A percentile compares a stretch with the other conserved stretches of the same genome.
Conservation (phyloP, 2,329 filamentous ascomycete species). For the Fusarium nanum region DNA sequence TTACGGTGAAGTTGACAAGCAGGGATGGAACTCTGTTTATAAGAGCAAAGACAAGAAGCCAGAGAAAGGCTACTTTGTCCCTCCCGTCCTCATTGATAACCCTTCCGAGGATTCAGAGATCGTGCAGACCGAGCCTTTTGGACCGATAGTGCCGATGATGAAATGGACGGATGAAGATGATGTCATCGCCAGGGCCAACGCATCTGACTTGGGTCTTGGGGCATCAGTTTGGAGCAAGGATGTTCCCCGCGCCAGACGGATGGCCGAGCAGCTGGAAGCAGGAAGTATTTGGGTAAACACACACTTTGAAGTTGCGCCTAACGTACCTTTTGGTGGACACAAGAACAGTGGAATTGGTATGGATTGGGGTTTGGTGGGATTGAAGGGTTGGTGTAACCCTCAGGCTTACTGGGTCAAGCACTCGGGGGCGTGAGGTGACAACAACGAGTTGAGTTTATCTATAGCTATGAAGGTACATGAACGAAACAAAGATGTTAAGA, state of each 20-base stretch:
- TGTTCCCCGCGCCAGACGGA: conserved; percentile 59
- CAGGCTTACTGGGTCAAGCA: conserved; percentile 15
- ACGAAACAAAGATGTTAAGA: neutral
- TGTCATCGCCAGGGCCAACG: conserved; percentile 67
- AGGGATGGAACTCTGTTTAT: conserved; percentile 55
- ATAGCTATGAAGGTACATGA: neutral
- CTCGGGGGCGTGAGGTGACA: neutral
- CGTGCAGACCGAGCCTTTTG: conserved; percentile 65
- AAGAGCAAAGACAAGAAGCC: conserved; percentile 37
- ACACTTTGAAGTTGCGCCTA: conserved; percentile 54
- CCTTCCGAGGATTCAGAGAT: conserved; percentile 67
- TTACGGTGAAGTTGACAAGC: conserved; percentile 61
- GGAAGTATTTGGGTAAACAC: conserved; percentile 72
- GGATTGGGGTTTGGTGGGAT: conserved; percentile 54
- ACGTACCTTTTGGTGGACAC: conserved; percentile 61
- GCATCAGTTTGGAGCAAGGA: conserved; percentile 69
- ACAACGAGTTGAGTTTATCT: neutral
- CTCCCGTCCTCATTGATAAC: conserved; percentile 70
- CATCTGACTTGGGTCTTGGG: conserved; percentile 63
- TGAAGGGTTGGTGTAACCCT: conserved; percentile 28
- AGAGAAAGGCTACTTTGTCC: conserved; percentile 64
- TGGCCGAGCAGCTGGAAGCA: conserved; percentile 66
- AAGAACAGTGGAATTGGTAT: conserved; percentile 64
- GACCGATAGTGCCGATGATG: conserved; percentile 71
- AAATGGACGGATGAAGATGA: conserved; percentile 71